Evolutionary conservation across 345 rosid genomes (phyloP).

Genomic region (Eucalyptus erythrocorys): DNA sequence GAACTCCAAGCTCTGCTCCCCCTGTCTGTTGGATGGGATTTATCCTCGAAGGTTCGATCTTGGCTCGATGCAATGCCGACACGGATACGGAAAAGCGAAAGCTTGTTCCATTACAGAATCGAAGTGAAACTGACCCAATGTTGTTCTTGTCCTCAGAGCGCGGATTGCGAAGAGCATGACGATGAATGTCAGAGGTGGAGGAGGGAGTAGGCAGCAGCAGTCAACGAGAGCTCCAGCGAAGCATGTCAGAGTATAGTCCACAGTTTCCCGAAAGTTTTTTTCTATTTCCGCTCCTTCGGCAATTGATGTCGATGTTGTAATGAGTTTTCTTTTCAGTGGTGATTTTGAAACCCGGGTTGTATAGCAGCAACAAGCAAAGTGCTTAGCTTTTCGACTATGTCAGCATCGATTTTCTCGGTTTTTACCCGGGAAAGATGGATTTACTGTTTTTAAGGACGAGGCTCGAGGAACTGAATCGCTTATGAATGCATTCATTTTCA

Average conservation of each 20-base stretch:
- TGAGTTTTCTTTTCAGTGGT: neutral
- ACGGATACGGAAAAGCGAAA: neutral
- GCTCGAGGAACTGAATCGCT: neutral
- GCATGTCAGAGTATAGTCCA: slow-evolving; percentile 28
- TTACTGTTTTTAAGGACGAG: neutral
- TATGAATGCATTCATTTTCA: neutral
- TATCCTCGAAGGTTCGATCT: neutral
- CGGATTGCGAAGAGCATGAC: neutral
- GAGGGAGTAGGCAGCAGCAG: neutral
- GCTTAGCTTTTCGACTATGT: neutral
- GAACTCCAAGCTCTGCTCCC: neutral
- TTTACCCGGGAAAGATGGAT: neutral
- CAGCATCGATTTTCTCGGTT: neutral
- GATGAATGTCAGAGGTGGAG: slow-evolving; percentile 18
- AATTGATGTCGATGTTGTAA: neutral
- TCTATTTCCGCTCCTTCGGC: neutral
- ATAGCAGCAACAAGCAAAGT: neutral
- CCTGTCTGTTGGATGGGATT: neutral
- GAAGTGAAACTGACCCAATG: neutral
- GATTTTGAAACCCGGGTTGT: slow-evolving; percentile 2
- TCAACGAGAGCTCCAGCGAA: slow-evolving; percentile 18
- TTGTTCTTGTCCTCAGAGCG: neutral
- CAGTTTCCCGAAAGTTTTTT: neutral
- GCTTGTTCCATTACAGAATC: neutral
- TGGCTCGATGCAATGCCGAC: neutral